Evolutionary conservation across 2,329 filamentous ascomycete species (phyloP).

Genomic region (Colletotrichum sp.): DNA sequence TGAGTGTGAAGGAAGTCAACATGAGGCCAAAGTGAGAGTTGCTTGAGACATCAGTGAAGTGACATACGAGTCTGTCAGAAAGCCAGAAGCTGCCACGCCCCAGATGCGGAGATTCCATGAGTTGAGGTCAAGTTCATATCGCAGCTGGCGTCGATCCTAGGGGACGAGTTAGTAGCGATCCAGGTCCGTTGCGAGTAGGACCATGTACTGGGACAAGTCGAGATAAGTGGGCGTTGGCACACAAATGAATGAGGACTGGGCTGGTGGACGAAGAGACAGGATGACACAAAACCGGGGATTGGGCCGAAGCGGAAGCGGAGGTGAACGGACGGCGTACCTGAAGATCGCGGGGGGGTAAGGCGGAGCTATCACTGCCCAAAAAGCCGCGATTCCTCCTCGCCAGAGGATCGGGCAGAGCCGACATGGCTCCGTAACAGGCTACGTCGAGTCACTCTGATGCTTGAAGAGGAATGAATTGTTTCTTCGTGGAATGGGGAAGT

Average conservation of each 20-base stretch:
- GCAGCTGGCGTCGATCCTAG: conserved; percentile 55
- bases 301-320: background rate
- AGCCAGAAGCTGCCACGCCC: conserved; percentile 59
- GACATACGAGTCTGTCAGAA: conserved; percentile 56
- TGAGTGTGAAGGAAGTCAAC: conserved; percentile 24
- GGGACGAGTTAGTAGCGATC: background rate
- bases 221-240: background rate
- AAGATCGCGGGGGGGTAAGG: conserved; percentile 51
- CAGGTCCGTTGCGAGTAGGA: background rate
- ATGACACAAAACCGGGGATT: background rate
- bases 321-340: conserved; percentile 40
- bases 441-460: background rate
- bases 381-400: conserved; percentile 50
- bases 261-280: background rate
- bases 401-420: conserved; percentile 34
- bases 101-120: conserved; percentile 59
- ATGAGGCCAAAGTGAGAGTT: background rate
- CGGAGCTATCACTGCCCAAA: conserved; percentile 54
- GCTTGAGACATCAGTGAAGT: background rate
- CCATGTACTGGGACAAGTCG: no score
- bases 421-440: conserved; percentile 26
- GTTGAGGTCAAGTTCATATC: conserved; percentile 58
- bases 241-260: background rate
- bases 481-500: background rate
- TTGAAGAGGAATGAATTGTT: background rate